Evolutionary conservation across 2,329 filamentous ascomycete genomes (phyloP), one percentile per base, ranked within the genome.

Genomic region (Fusarium sulawesiense): DNA sequence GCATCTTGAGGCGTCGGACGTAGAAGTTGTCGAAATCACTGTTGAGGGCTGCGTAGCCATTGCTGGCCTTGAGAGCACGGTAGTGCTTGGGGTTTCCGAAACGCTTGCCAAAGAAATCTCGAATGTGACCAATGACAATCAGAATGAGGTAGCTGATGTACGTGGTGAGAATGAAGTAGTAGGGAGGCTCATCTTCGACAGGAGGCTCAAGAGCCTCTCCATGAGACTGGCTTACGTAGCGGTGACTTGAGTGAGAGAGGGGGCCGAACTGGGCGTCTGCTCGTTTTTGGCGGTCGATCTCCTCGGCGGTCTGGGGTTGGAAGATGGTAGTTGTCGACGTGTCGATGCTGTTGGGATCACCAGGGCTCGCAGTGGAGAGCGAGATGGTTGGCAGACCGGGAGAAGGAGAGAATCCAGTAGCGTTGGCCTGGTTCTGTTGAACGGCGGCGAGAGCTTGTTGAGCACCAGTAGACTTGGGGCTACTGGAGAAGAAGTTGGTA

Each of bases 21-120:
- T 99, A 99, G 81, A 99, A 99, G 81, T 95, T 98, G 84, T 99
- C 96, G 78, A 99, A 99, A 81, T 99, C 96, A 76, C 94, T 97
- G 81, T 98, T 98, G 71, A 99, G 86, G 4, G 96, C 94, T 13
- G 95, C 96, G 78, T 97, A 98, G 68, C 96, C 96, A 78, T 97
- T 93, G 71, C 89, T 88, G 40, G 91, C 87, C 78, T 92, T 92
- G 76, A 98, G 85, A 75, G 96, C 91, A 77, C 89, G 90, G 81
- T 98, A 98, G 62, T 86, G 79, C 76, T 93, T 92, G 78, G 92
- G 89, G 79, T 94, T 89, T 78, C 91, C 92, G 82, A 99, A 98
- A 67, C 93, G 89, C 86, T 98, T 98, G 80, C 96, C 95, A 78
- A 99, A 98, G 83, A 98, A 98, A 80, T 99, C 96, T 78, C 95